Evolutionary conservation across 805 yeast genomes (phyloP).

Genomic region (Naumovozyma dairenensis): DNA sequence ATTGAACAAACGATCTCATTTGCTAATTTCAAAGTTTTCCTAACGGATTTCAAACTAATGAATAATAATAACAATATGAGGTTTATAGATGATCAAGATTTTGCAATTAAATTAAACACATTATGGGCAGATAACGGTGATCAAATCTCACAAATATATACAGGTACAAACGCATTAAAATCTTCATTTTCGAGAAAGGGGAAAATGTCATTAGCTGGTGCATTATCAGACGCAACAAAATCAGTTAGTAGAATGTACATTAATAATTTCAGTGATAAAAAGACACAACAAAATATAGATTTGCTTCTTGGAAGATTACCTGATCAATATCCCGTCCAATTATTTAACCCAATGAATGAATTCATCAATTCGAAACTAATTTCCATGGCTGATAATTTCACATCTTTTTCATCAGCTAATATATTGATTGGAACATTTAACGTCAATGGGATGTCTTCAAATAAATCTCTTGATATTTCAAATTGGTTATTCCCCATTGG

Average conservation of each 20-base stretch:
- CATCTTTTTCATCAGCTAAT: conserved; percentile 47
- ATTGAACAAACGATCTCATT: conserved; percentile 75
- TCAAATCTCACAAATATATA: conserved; percentile 87
- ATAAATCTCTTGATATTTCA: conserved; percentile 44
- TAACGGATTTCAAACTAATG: conserved; percentile 33
- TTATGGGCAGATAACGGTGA: conserved; percentile 99
- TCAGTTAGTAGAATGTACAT: conserved; percentile 91
- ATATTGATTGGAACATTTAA: conserved; percentile 82
- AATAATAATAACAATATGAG: conserved; percentile 7
- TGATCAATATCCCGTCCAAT: conserved; percentile 54
- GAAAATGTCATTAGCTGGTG: conserved; percentile 93
- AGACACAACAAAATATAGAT: conserved; percentile 80
- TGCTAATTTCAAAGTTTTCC: conserved; percentile 49
- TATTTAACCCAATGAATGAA: conserved; percentile 82
- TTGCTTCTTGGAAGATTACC: conserved; percentile 71
- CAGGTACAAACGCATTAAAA: conserved; percentile 95
- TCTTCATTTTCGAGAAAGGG: conserved; percentile 91
- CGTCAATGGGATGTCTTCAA: conserved; percentile 58
- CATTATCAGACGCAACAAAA: conserved; percentile 89
- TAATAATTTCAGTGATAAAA: conserved; percentile 87
- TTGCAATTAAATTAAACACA: conserved; percentile 62
- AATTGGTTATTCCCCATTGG: conserved; percentile 77
- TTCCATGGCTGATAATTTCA: conserved; percentile 38
- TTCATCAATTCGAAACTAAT: conserved; percentile 53
- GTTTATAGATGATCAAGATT: conserved; percentile 39